Evolutionary conservation across 1,139 yeast genomes (phyloP).

Genomic region (Nakaseomyces sp.): DNA sequence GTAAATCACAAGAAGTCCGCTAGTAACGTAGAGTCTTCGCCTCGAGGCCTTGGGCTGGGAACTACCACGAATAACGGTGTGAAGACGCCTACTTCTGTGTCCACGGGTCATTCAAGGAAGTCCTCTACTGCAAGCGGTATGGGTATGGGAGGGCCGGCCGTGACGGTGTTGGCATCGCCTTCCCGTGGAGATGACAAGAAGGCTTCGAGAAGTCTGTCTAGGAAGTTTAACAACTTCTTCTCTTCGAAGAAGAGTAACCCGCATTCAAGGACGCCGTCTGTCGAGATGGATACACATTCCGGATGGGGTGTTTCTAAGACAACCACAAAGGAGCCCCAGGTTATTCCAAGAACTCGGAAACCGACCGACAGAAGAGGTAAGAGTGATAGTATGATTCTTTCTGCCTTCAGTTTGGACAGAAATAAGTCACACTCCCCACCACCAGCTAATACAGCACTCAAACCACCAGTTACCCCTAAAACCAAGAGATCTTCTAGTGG

Average conservation of each 20-base stretch:
- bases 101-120: conserved; percentile 1
- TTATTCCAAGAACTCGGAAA: neutral
- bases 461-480: neutral
- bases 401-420: neutral
- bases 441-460: neutral
- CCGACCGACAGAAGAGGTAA: conserved; percentile 16
- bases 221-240: conserved; percentile 9
- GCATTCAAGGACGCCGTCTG: conserved; percentile 3
- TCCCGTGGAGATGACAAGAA: conserved; percentile 9
- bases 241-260: neutral
- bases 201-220: conserved; percentile 23
- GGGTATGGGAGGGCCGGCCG: too few relatives aligned
- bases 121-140: neutral
- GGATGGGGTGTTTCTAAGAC: conserved; percentile 21
- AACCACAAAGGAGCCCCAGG: neutral
- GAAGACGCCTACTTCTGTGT: neutral
- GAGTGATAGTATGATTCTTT: conserved; percentile 22
- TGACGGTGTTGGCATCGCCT: neutral
- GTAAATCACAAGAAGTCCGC: conserved; percentile 1
- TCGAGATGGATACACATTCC: conserved; percentile 21
- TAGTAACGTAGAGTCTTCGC: neutral
- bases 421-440: neutral
- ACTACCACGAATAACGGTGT: neutral
- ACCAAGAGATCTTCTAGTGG: neutral
- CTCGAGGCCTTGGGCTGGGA: conserved; percentile 1